These are phyloP conservation scores for Lactarius trivialis DNA, from an alignment of 768 basidiomycete genomes.

Conservation along the genomic window DNA sequence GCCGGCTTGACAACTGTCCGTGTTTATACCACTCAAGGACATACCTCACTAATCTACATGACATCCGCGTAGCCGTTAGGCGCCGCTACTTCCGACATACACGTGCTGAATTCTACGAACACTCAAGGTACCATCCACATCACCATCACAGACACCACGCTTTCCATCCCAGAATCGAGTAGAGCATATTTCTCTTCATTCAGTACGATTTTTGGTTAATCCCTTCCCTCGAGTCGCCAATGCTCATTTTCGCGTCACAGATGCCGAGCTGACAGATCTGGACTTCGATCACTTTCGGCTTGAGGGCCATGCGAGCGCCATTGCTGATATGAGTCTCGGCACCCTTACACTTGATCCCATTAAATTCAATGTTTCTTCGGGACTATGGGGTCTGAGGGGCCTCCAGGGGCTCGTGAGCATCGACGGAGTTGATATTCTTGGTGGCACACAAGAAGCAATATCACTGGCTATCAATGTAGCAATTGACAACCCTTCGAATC, in stretches of 20 bases:
- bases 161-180: slow-evolving; percentile 42
- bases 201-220: slow-evolving; percentile 37
- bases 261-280: slow-evolving; percentile 48
- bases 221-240: not conserved
- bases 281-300: slow-evolving; percentile 47
- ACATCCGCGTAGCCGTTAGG: slow-evolving; percentile 43
- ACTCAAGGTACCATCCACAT: slow-evolving; percentile 64
- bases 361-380: slow-evolving; percentile 61
- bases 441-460: slow-evolving; percentile 55
- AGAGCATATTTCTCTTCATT: slow-evolving; percentile 51
- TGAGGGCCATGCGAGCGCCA: slow-evolving; percentile 51
- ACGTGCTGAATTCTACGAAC: slow-evolving; percentile 43
- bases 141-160: slow-evolving; percentile 45
- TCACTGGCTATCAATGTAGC: slow-evolving; percentile 52
- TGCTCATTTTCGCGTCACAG: slow-evolving; percentile 29
- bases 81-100: slow-evolving; percentile 55
- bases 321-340: slow-evolving; percentile 57
- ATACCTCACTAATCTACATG: not conserved
- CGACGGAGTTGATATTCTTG: slow-evolving; percentile 54
- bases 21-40: not conserved
- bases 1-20: slow-evolving; percentile 55
- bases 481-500: slow-evolving; percentile 62
- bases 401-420: slow-evolving; percentile 52
- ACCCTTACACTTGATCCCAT: slow-evolving; percentile 65
- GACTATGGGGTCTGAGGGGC: slow-evolving; percentile 53